Conservation (phyloP, 1,284 basidiomycete genomes). For the Rhodotorula sp. region DNA sequence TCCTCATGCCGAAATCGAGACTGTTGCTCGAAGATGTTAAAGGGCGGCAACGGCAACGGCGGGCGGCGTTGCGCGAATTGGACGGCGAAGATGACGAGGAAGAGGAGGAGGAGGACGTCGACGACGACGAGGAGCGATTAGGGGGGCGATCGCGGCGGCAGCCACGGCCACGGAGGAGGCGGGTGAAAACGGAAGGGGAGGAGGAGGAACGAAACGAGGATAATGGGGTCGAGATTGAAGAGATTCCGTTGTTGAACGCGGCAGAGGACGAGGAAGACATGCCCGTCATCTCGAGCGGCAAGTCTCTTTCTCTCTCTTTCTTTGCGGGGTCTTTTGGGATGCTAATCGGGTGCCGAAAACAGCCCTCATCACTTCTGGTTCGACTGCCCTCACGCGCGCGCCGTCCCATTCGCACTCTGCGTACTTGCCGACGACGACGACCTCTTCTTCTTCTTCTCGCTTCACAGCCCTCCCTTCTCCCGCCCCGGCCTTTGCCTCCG, state of each 20-base stretch:
- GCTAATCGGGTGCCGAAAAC: not conserved
- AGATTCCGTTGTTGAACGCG: slow-evolving; percentile 31
- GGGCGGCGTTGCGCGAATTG: slow-evolving; percentile 23
- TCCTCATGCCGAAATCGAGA: slow-evolving; percentile 59
- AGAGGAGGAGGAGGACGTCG: not conserved
- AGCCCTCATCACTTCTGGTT: slow-evolving; percentile 7
- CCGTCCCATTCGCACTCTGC: not conserved
- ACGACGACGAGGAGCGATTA: slow-evolving; percentile 41
- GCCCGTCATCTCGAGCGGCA: slow-evolving; percentile 32
- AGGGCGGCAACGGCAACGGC: slow-evolving; percentile 37
- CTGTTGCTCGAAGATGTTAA: slow-evolving; percentile 66
- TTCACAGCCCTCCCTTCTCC: slow-evolving; percentile 28
- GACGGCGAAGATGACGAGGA: slow-evolving; percentile 41
- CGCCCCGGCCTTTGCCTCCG: slow-evolving; percentile 1
- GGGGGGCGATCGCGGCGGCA: no score
- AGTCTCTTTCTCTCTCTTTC: not conserved
- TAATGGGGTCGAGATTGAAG: slow-evolving; percentile 41
- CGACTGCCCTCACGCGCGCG: not conserved
- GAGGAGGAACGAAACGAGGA: not conserved
- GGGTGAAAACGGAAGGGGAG: no score
- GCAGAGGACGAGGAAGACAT: slow-evolving; percentile 21
- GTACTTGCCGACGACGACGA: not conserved
- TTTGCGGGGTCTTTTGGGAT: no score
- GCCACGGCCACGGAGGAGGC: not conserved
- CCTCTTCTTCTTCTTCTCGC: slow-evolving; percentile 27